Conservation (phyloP, 208 protist species). For the Leishmania mexicana region DNA sequence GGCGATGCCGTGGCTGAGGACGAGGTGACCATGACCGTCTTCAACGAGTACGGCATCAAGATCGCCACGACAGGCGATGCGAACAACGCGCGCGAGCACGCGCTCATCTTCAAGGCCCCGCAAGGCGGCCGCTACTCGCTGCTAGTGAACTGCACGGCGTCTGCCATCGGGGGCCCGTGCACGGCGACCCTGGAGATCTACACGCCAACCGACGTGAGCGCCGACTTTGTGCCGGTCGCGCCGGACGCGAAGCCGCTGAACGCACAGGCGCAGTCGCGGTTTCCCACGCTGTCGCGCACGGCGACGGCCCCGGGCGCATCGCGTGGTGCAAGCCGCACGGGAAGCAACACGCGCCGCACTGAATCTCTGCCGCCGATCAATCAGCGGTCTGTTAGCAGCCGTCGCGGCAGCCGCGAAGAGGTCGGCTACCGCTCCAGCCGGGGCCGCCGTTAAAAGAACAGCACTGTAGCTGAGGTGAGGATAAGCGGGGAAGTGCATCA, state of each 20-base stretch:
- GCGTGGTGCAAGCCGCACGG: slow-evolving; percentile 44
- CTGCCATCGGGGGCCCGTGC: slow-evolving; percentile 35
- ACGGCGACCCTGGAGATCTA: slow-evolving; percentile 58
- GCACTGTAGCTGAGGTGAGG: neutral
- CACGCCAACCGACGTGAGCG: slow-evolving; percentile 46
- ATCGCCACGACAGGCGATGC: slow-evolving; percentile 62
- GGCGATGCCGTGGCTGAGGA: slow-evolving; percentile 66
- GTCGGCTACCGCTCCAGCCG: slow-evolving; percentile 23
- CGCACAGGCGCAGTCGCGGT: slow-evolving; percentile 47
- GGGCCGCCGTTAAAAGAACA: slow-evolving; percentile 27
- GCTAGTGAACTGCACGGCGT: slow-evolving; percentile 41
- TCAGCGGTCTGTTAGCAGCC: slow-evolving; percentile 42
- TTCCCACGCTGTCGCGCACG: slow-evolving; percentile 55
- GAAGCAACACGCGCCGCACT: slow-evolving; percentile 43
- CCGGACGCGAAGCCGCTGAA: slow-evolving; percentile 65
- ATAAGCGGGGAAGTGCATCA: neutral
- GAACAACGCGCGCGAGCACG: slow-evolving; percentile 72
- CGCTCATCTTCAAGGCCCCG: slow-evolving; percentile 69
- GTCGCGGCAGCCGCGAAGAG: slow-evolving; percentile 34
- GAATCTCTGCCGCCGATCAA: slow-evolving; percentile 51
- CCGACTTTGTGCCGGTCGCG: slow-evolving; percentile 56
- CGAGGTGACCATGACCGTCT: slow-evolving; percentile 58
- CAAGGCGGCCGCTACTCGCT: slow-evolving; percentile 73
- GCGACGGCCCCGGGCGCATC: slow-evolving; percentile 51
- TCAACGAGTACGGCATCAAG: slow-evolving; percentile 76